Percentiles rank a stretch among this genome's conserved stretches.
These are phyloP conservation scores for Colletotrichum sp. DNA, from an alignment of 2,329 filamentous ascomycete genomes.

Conservation along the genomic window DNA sequence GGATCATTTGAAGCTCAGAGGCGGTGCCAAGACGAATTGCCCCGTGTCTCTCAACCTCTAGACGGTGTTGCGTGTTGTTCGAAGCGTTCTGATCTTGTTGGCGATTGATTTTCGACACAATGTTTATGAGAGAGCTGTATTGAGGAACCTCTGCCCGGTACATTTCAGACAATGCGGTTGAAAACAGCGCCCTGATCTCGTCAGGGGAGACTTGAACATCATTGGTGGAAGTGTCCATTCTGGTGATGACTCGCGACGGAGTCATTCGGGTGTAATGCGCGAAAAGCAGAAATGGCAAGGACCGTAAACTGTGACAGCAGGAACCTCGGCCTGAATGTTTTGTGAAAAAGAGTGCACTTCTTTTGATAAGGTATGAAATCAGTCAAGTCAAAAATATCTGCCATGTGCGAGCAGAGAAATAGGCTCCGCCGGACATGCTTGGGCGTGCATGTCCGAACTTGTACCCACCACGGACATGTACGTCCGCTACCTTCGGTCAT, in stretches of 20 bases:
- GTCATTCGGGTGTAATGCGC: neutral
- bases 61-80: neutral
- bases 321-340: accelerated
- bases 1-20: constrained; percentile 44
- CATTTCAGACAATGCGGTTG: constrained; percentile 27
- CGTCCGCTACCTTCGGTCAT: neutral
- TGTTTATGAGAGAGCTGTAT: constrained; percentile 24
- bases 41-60: constrained; percentile 42
- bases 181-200: constrained; percentile 25
- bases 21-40: constrained; percentile 53
- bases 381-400: neutral
- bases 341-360: neutral
- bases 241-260: neutral
- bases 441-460: neutral
- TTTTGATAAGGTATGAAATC: neutral
- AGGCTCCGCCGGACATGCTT: neutral
- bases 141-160: constrained; percentile 27
- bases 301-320: neutral
- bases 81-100: neutral
- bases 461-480: neutral
- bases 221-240: neutral
- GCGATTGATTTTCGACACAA: constrained; percentile 23
- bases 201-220: constrained; percentile 9
- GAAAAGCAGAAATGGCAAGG: neutral
- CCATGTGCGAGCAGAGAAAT: neutral